Evolutionary conservation across 2,329 filamentous ascomycete genomes (phyloP).

Genomic region (Rosellinia necatrix): DNA sequence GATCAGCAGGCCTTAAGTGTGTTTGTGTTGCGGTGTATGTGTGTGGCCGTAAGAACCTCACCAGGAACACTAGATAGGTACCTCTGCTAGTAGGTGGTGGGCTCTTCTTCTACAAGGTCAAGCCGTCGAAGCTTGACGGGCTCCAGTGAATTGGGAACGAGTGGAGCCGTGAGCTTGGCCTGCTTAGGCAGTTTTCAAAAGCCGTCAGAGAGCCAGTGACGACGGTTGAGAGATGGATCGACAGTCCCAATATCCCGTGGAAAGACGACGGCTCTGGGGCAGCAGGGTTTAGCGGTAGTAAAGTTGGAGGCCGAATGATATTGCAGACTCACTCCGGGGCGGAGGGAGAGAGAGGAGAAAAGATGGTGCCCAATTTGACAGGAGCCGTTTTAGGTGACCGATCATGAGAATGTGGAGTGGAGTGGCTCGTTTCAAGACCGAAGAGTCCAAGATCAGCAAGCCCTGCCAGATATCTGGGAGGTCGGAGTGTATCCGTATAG

Average conservation of each 20-base stretch:
- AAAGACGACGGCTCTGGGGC: conserved; percentile 51
- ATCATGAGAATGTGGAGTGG: conserved; percentile 44
- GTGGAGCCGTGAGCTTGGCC: conserved; percentile 42
- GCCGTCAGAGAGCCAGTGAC: conserved; percentile 48
- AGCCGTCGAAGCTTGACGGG: conserved; percentile 49
- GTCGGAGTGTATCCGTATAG: conserved; percentile 34
- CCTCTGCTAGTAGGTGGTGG: conserved; percentile 47
- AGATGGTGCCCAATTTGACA: conserved; percentile 44
- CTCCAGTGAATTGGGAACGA: conserved; percentile 49
- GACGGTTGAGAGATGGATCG: conserved; percentile 59
- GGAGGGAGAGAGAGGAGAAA: conserved; percentile 32
- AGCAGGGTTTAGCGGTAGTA: conserved; percentile 47
- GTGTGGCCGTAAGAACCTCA: conserved; percentile 40
- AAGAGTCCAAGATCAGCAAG: conserved; percentile 44
- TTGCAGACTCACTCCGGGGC: conserved; percentile 38
- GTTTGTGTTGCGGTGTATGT: conserved; percentile 36
- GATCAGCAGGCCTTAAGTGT: conserved; percentile 67
- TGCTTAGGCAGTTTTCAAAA: conserved; percentile 35
- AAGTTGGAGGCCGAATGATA: conserved; percentile 39
- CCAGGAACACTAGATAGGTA: conserved; percentile 42
- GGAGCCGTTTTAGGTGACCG: conserved; percentile 43
- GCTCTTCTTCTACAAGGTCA: conserved; percentile 45
- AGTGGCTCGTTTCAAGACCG: conserved; percentile 45
- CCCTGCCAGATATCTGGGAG: conserved; percentile 40
- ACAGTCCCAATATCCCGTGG: conserved; percentile 54